Conservation (phyloP, 345 rosid genomes). For the Populus ilicifolia region DNA sequence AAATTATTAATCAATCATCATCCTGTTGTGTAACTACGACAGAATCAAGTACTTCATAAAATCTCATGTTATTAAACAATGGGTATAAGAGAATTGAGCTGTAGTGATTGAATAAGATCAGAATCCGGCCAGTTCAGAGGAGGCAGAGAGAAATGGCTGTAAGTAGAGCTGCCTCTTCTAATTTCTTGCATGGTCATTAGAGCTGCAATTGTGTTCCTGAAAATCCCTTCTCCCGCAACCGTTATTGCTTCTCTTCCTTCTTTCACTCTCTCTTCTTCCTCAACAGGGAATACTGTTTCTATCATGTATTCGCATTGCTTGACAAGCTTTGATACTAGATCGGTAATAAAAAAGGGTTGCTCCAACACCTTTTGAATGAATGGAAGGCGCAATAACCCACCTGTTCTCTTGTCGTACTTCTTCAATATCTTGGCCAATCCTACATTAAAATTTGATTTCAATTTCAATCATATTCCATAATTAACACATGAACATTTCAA, state of each 20-base stretch:
- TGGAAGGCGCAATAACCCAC: conserved; percentile 50
- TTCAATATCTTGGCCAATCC: conserved; percentile 82
- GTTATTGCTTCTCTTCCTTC: conserved; percentile 24
- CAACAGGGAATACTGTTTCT: conserved; percentile 47
- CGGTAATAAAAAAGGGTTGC: conserved; percentile 80
- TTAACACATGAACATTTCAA: no score
- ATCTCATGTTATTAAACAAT: conserved; percentile 24
- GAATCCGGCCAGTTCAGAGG: conserved; percentile 63
- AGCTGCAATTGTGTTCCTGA: conserved; percentile 72
- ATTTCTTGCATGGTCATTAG: conserved; percentile 71
- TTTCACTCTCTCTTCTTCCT: conserved; percentile 17
- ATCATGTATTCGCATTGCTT: conserved; percentile 70
- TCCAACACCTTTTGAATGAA: conserved; percentile 64
- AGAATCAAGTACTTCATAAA: neutral
- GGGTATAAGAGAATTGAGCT: conserved; percentile 52
- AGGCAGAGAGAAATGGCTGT: conserved; percentile 62
- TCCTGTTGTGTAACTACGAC: neutral
- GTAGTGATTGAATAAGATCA: conserved; percentile 41
- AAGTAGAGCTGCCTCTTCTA: conserved; percentile 76
- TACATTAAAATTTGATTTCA: conserved; percentile 11
- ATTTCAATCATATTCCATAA: no score
- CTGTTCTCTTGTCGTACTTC: conserved; percentile 81
- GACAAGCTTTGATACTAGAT: conserved; percentile 64
- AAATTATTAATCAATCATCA: neutral
- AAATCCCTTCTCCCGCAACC: conserved; percentile 54